Percentiles rank a stretch among this genome's conserved stretches.
Evolutionary conservation across 441 rosid species (phyloP).

Genomic region (Populus hybrid): DNA sequence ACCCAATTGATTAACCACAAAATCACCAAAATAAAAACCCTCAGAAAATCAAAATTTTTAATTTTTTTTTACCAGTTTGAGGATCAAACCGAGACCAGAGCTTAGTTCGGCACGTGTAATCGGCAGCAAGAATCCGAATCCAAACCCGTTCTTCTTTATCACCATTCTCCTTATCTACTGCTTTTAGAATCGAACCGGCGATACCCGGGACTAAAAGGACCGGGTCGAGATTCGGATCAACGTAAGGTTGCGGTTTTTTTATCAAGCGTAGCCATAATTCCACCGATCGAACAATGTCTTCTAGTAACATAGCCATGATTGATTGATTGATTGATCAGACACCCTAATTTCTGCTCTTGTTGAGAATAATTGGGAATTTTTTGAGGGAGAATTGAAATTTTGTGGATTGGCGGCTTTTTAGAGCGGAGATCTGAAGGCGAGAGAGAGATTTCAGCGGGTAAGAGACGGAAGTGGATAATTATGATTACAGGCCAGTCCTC

Average conservation of each 20-base stretch:
- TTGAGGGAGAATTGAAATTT: neutral
- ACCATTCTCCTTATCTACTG: constrained; percentile 57
- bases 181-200: constrained; percentile 80
- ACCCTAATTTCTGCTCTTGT: too few relatives aligned
- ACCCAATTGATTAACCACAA: neutral
- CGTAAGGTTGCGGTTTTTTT: constrained; percentile 51
- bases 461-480: neutral
- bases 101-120: constrained; percentile 67
- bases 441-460: neutral
- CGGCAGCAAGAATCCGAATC: constrained; percentile 86
- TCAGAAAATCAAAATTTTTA: neutral
- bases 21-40: neutral
- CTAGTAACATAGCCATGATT: constrained; percentile 57
- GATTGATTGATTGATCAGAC: neutral
- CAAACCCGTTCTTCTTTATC: constrained; percentile 68
- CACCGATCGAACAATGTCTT: constrained; percentile 65
- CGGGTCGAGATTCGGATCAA: constrained; percentile 84
- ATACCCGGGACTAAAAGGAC: constrained; percentile 90
- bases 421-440: neutral
- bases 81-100: constrained; percentile 92
- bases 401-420: neutral
- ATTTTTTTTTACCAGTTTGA: constrained; percentile 46
- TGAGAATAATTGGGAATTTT: neutral
- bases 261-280: constrained; percentile 63
- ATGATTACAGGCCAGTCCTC: neutral